Evolutionary conservation across 2,329 filamentous ascomycete species (phyloP).

Genomic region (Pyrenochaeta sp.): DNA sequence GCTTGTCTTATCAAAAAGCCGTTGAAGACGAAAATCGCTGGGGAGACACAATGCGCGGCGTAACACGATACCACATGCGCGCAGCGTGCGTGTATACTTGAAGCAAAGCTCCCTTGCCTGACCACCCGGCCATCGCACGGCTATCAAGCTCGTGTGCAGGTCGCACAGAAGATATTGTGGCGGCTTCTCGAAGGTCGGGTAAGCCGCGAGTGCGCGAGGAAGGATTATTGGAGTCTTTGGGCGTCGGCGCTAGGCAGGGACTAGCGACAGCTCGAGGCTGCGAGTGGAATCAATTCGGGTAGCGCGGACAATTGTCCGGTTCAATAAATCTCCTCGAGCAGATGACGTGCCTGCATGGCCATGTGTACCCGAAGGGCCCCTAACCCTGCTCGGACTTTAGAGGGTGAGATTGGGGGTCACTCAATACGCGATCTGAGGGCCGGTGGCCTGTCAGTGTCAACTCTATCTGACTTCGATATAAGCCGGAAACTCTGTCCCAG

Average conservation of each 20-base stretch:
- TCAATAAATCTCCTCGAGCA: slow-evolving; percentile 36
- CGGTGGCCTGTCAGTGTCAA: slow-evolving; percentile 34
- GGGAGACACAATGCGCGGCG: slow-evolving; percentile 11
- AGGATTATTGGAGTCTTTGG: slow-evolving; percentile 28
- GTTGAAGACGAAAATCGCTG: slow-evolving; percentile 25
- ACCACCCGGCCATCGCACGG: slow-evolving; percentile 6
- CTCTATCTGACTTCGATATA: slow-evolving; percentile 27
- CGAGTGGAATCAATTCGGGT: slow-evolving; percentile 21
- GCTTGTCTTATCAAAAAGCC: slow-evolving; percentile 36
- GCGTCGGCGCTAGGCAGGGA: slow-evolving; percentile 28
- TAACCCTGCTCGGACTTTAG: slow-evolving; percentile 21
- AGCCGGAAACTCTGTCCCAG: slow-evolving; percentile 20
- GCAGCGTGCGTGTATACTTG: slow-evolving; percentile 1
- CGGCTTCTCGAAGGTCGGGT: slow-evolving; percentile 41
- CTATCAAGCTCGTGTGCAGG: slow-evolving; percentile 17
- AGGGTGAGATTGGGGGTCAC: slow-evolving; percentile 13
- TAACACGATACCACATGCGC: slow-evolving; percentile 12
- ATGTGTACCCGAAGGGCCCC: slow-evolving; percentile 23
- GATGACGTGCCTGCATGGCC: slow-evolving; percentile 40
- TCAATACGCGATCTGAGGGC: slow-evolving; percentile 21
- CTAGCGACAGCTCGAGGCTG: slow-evolving; percentile 16
- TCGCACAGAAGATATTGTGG: slow-evolving; percentile 31
- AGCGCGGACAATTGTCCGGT: slow-evolving; percentile 27
- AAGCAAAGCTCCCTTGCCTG: background rate
- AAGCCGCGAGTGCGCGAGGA: slow-evolving; percentile 21